Evolutionary conservation across 441 rosid species (phyloP).

Genomic region (Brassica hybrid): DNA sequence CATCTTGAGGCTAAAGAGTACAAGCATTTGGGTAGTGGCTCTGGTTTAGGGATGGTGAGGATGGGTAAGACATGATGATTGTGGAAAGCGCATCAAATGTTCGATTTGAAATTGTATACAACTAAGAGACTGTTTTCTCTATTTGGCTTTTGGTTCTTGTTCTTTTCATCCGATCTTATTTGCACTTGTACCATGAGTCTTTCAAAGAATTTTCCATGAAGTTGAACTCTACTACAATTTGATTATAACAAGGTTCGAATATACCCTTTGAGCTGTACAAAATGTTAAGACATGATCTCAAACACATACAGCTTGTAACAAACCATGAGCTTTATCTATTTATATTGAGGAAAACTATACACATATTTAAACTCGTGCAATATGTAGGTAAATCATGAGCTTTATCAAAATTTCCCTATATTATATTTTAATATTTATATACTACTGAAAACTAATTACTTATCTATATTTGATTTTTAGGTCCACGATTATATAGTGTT

Average conservation of each 20-base stretch:
- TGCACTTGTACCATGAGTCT: background rate
- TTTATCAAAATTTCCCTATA: background rate
- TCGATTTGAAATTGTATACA: background rate
- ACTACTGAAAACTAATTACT: background rate
- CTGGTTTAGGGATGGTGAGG: conserved; percentile 82
- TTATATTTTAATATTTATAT: background rate
- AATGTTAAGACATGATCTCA: too few species aligned
- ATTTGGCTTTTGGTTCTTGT: conserved; percentile 3
- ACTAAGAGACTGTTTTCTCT: conserved; percentile 4
- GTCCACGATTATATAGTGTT: background rate
- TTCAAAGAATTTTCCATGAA: too few species aligned
- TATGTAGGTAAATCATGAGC: conserved; percentile 1
- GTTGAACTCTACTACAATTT: too few species aligned
- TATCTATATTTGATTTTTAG: background rate
- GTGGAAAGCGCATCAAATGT: background rate
- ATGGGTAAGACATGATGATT: conserved; percentile 61
- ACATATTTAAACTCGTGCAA: background rate
- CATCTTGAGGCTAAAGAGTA: conserved; percentile 76
- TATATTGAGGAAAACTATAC: background rate
- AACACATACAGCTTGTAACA: background rate
- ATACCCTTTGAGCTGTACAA: too few species aligned
- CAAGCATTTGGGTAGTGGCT: conserved; percentile 89
- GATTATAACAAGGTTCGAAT: too few species aligned
- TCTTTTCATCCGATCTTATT: background rate
- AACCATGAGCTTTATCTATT: background rate